Base-by-base conservation (phyloP, 108 stramenopile species). In the Fragilaria radians region DNA sequence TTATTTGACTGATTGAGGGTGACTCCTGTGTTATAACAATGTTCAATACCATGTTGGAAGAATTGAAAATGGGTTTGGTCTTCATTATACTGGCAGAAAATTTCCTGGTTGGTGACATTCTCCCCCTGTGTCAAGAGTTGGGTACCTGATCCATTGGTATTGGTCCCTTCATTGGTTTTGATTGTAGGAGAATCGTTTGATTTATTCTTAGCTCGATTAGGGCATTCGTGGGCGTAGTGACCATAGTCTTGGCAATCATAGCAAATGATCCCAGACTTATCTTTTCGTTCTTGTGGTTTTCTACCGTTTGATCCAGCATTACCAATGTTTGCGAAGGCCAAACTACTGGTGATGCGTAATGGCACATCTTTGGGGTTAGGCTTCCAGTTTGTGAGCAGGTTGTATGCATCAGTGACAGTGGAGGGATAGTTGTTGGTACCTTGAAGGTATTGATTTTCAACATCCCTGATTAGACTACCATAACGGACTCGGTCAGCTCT, bases 351-450 rank as follows among this genome's bases (percentile, higher is more conserved):
- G 7, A 21, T 54, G 24, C 18, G 25, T 25, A 21, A 9, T 5
- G 17, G 50, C n/a, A 5, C 9, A 7, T 21, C 50, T 7, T 9
- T 21, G 19, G 17, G 23, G 7, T 26, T 42, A 5, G 48, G n/a
- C 36, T 62, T 46, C 59, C 54, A 62, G 56, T 62, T 19, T 4
- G n/a, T 33, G 14, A 73, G 65, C 23, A 55, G 29, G 21, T 42
- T 46, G 33, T 52, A 46, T 4, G 72, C 72, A 27, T 63, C 62
- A 22, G 19, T 28, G n/a, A 75, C 2, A 4, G 36, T 65, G 36
- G 28, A 53, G 2, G 74, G 74, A 54, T 66, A 75, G 3, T 61
- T 32, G 59, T 75, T 33, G 21, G 53, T 49, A 18, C 69, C 69
- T 0, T 36, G 2, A 2, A 26, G 0, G 54, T 47, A 57, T 14